Conservation (phyloP, 768 basidiomycete species). For the Dentipellis fragilis region DNA sequence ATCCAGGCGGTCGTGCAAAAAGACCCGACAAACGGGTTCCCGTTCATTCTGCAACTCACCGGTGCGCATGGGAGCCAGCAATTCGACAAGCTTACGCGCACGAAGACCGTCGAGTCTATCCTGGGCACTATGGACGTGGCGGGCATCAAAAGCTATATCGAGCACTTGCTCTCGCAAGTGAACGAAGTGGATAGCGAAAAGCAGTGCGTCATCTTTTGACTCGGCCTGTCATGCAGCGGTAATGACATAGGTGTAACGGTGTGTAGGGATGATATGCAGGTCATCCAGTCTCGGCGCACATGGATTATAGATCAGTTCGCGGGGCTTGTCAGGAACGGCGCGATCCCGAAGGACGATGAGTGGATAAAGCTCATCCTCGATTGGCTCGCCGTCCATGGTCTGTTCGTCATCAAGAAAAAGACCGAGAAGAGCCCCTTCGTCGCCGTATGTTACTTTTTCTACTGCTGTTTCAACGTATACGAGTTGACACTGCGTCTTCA, state of each 20-base stretch:
- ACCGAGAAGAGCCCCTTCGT: slow-evolving; percentile 50
- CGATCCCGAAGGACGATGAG: slow-evolving; percentile 69
- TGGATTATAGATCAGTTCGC: slow-evolving; percentile 89
- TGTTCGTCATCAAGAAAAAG: slow-evolving; percentile 69
- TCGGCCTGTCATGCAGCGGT: not conserved
- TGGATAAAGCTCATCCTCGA: slow-evolving; percentile 72
- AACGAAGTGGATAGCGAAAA: slow-evolving; percentile 34
- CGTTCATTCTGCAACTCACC: slow-evolving; percentile 76
- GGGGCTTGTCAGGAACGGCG: slow-evolving; percentile 66
- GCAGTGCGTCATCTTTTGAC: slow-evolving; percentile 25
- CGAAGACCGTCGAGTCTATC: slow-evolving; percentile 85
- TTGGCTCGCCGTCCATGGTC: slow-evolving; percentile 74
- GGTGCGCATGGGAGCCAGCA: slow-evolving; percentile 75
- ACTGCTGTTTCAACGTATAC: not conserved
- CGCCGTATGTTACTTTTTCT: slow-evolving; percentile 37
- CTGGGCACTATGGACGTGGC: slow-evolving; percentile 60
- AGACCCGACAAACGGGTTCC: slow-evolving; percentile 74
- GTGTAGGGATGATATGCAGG: slow-evolving; percentile 34
- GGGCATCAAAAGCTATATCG: slow-evolving; percentile 71
- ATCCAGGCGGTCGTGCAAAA: slow-evolving; percentile 67
- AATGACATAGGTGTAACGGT: not conserved
- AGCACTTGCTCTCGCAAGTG: slow-evolving; percentile 56
- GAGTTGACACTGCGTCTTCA: slow-evolving; percentile 2
- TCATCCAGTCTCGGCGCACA: slow-evolving; percentile 44
- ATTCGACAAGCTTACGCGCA: slow-evolving; percentile 88